These are phyloP conservation scores for Lasiosphaeria hispida DNA, from an alignment of 495 filamentous ascomycete species.

Conservation along the genomic window DNA sequence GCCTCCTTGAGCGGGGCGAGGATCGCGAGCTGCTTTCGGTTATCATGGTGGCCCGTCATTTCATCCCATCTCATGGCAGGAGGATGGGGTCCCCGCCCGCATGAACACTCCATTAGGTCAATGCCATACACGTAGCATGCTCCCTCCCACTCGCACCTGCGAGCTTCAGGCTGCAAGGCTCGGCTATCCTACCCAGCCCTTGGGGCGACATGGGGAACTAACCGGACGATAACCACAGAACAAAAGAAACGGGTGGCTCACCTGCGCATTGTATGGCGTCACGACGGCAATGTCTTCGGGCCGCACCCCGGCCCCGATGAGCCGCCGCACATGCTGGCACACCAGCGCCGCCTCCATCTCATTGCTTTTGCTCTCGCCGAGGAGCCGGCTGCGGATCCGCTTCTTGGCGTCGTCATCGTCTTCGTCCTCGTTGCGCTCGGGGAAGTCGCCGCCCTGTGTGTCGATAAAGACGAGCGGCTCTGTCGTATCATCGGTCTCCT, in stretches of 20 bases:
- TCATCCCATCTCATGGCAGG: conserved; percentile 10
- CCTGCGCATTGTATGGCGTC: conserved; percentile 95
- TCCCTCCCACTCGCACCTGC: too few species aligned
- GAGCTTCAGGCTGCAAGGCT: background rate
- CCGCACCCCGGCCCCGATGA: conserved; percentile 75
- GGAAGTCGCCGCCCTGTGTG: conserved; percentile 91
- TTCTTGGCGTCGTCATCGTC: conserved; percentile 15
- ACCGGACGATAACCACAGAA: background rate
- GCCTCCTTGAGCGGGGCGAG: conserved; percentile 74
- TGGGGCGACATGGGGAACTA: background rate
- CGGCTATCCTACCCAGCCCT: background rate
- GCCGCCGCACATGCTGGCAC: conserved; percentile 64
- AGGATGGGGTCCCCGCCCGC: background rate
- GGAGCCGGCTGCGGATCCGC: conserved; percentile 39
- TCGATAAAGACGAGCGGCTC: conserved; percentile 93
- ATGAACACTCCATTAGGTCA: conserved; percentile 21
- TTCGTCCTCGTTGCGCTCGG: conserved; percentile 42
- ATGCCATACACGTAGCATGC: conserved; percentile 11
- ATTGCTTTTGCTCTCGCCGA: conserved; percentile 91
- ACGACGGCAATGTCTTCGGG: conserved; percentile 87
- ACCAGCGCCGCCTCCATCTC: conserved; percentile 85
- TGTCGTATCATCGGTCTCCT: conserved; percentile 80
- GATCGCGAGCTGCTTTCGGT: conserved; percentile 60
- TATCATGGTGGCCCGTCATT: conserved; percentile 4
- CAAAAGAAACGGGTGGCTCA: conserved; percentile 26